Evolutionary conservation across 768 basidiomycete species (phyloP).

Genomic region (Tylopilus intermedius): DNA sequence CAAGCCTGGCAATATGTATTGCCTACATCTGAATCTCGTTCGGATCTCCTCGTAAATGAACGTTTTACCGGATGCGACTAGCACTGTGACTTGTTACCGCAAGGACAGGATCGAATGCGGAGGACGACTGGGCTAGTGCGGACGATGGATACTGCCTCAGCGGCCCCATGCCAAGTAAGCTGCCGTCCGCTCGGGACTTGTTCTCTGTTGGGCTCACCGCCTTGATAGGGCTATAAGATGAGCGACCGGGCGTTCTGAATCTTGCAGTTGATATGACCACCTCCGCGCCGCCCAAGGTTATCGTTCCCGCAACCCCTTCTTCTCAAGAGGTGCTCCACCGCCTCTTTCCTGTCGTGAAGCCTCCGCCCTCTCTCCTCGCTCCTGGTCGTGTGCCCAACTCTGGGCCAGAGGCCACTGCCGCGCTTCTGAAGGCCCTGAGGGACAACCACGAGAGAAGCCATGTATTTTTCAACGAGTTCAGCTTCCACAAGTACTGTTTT

Average conservation of each 20-base stretch:
- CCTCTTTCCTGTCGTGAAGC: slow-evolving; percentile 31
- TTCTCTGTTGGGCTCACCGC: not conserved
- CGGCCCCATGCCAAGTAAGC: not conserved
- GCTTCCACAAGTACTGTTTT: slow-evolving; percentile 29
- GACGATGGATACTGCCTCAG: not conserved
- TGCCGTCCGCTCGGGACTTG: not conserved
- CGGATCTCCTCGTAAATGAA: not conserved
- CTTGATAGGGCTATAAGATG: slow-evolving; percentile 3
- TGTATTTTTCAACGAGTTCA: slow-evolving; percentile 45
- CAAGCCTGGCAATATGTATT: not conserved
- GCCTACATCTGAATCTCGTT: not conserved
- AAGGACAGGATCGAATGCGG: not conserved
- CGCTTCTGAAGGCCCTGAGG: slow-evolving; percentile 38
- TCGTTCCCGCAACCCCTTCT: slow-evolving; percentile 21
- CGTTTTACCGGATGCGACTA: not conserved
- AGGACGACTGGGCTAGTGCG: not conserved
- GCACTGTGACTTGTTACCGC: not conserved
- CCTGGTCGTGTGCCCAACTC: slow-evolving; percentile 36
- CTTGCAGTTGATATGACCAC: slow-evolving; percentile 14
- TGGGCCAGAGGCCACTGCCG: slow-evolving; percentile 35
- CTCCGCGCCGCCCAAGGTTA: slow-evolving; percentile 23
- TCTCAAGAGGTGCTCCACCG: slow-evolving; percentile 18
- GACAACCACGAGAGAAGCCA: slow-evolving; percentile 53
- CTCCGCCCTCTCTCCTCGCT: slow-evolving; percentile 32
- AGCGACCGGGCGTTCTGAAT: not conserved